Base-by-base conservation (phyloP, 1,284 basidiomycete species). In the Malassezia furfur region DNA sequence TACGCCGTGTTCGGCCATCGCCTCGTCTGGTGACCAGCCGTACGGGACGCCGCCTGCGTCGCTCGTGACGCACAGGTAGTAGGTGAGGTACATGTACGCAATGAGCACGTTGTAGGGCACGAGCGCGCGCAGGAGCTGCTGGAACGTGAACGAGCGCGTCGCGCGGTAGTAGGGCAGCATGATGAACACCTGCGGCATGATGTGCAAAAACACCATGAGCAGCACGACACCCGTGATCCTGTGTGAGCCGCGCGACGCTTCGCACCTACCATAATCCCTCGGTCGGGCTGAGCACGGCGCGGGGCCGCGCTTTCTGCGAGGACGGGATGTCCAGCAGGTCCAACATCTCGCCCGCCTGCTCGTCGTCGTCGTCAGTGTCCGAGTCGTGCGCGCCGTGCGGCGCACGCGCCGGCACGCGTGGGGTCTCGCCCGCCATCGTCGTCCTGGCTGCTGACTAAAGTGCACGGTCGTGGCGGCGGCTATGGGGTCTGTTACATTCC, bases 61-160 rank as follows among this genome's bases (percentile, higher is more conserved):
- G 10, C 61, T 62, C 14, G 37, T 48, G 17, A 69, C 57, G 50
- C 64, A 66, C n/a, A 63, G 58, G 36, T 50, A 67, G 59, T 74
- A 74, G 49, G 69, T 67, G 55, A 53, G 61, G 43, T 63, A 68
- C 47, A 72, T 63, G 28, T 39, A 51, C 14, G 34, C 22, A 2
- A 37, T 47, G 3, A 64, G 15, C 19, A 67, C 34, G 87, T 96
- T 93, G 84, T 94, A 93, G 1, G 90, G 89, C 0, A 83, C 65
- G 10, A 96, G 80, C 6, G 91, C 79, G 32, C 76, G 77, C 35
- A 89, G 65, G 28, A 93, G 81, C 58, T 87, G 83, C 8, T 17
- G 15, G 21, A 85, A 75, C 7, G 56, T 49, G 49, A 70, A 64
- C 11, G 59, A 60, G 8, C 62, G 59, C 17, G 63, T 66, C 12